These are phyloP conservation scores for Pythium myriotylum DNA, from an alignment of 352 stramenopile species.

Conservation along the genomic window DNA sequence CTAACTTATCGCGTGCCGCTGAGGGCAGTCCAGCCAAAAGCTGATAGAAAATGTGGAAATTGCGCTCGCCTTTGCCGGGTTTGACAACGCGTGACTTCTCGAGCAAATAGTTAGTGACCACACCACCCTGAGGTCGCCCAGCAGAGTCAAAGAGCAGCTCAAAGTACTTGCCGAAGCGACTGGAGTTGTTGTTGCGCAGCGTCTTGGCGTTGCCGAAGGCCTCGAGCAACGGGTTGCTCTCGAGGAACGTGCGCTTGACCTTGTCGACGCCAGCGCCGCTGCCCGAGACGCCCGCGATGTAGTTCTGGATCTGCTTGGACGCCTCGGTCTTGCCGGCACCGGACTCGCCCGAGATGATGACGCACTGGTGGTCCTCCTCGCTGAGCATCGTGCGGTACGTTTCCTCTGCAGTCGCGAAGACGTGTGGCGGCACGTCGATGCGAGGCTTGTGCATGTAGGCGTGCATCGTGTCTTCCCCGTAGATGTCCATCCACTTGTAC, in stretches of 20 bases:
- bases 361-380: conserved; percentile 90
- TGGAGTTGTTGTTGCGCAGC: conserved; percentile 95
- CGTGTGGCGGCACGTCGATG: conserved; percentile 86
- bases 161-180: conserved; percentile 96
- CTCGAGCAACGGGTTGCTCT: conserved; percentile 95
- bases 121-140: conserved; percentile 75
- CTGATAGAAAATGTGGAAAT: conserved; percentile 97
- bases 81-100: conserved; percentile 91
- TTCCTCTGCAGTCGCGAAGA: conserved; percentile 87
- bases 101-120: conserved; percentile 92
- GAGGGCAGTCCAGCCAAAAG: conserved; percentile 69
- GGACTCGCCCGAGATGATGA: conserved; percentile 89
- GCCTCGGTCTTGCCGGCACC: conserved; percentile 88
- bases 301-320: conserved; percentile 91
- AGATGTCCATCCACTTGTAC: conserved; percentile 92
- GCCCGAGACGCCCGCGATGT: conserved; percentile 83
- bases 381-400: conserved; percentile 88
- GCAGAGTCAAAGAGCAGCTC: conserved; percentile 93
- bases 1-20: conserved; percentile 67
- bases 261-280: conserved; percentile 83
- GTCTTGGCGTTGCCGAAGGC: conserved; percentile 97
- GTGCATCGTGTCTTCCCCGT: conserved; percentile 79
- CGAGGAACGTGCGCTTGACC: conserved; percentile 90
- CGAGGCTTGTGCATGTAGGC: conserved; percentile 84
- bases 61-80: conserved; percentile 87